Base-by-base conservation (phyloP, 148 eudicot species). In the Arbutus unedo region DNA sequence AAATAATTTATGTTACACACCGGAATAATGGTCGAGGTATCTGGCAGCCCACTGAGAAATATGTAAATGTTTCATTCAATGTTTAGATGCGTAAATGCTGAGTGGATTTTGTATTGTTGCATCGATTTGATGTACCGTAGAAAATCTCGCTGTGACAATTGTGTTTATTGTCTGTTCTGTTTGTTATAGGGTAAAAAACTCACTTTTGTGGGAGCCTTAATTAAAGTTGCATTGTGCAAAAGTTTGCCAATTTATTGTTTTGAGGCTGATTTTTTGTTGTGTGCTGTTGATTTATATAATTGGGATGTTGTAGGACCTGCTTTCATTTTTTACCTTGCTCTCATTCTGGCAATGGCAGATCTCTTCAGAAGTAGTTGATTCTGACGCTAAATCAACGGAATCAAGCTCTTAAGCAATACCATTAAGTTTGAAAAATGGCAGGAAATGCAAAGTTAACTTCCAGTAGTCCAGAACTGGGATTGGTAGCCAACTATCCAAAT, bases 401-500 rank as follows among this genome's bases (percentile, higher is more conserved):
- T 51, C 54, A 74, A 74, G 79, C 74, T 74, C 51, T 44, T 47
- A 72, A 75, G 70, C 79, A 67, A 73, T 82, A 85, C 56, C 21
- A 44, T 75, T 83, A 81, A 85, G 81, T 71, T 83, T 82, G 82
- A 84, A 85, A 31, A 49, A 95, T 95, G 98, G 93, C 92, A 74
- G 98, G 96, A 84, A 90, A 82, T 81, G 74, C 87, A 6, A 92
- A 93, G 74, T 78, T 89, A 77, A 84, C 87, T 82, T 90, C 93
- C 31, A 91, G 89, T 53, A 90, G 98, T 85, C 91, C 94, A 19
- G 96, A 93, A 70, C 77, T 92, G 6, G 88, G 89, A 68, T 90
- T 88, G 83, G 80, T 85, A 6, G 93, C 93, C 68, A 88, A 72
- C 86, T 89, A 86, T 81, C 78, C 89, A 49, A 90, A 84, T 86